phyloP scores from a whole-genome alignment of 139 green algal species.

The Chlamydomonas sphaeroides region DNA sequence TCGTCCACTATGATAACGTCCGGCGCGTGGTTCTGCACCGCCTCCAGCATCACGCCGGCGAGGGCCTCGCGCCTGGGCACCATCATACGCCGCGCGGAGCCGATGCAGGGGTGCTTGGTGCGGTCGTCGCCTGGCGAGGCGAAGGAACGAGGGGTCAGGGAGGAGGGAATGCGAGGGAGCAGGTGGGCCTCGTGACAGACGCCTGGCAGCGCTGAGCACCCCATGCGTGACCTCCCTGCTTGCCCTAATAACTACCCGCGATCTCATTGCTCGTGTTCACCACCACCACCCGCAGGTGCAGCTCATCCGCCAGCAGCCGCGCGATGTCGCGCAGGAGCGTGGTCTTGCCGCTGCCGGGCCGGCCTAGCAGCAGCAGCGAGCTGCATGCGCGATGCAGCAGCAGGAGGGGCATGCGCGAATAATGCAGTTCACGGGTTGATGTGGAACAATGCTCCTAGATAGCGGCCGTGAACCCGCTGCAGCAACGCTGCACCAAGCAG shows the following conservation, averaged over 20 bases:
- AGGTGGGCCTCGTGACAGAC: not conserved
- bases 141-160: not conserved
- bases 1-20: conserved; percentile 67
- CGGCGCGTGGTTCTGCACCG: conserved; percentile 70
- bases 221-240: not conserved
- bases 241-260: conserved; percentile 19
- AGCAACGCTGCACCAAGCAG: too few species aligned
- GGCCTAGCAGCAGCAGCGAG: conserved; percentile 43
- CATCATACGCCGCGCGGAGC: conserved; percentile 50
- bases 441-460: too few species aligned
- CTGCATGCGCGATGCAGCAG: not conserved
- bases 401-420: too few species aligned
- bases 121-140: conserved; percentile 57
- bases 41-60: conserved; percentile 52
- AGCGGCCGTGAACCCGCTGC: too few species aligned
- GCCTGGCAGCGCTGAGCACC: not conserved
- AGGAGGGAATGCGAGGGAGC: not conserved
- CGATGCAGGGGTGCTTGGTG: conserved; percentile 66
- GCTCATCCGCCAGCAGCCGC: conserved; percentile 45
- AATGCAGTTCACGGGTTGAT: too few species aligned
- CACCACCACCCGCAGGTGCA: conserved; percentile 56
- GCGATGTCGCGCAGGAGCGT: conserved; percentile 65
- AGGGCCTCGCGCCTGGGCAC: conserved; percentile 45
- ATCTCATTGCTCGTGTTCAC: conserved; percentile 70
- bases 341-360: conserved; percentile 63